These are phyloP conservation scores for Hypomontagnella monticulosa DNA, from an alignment of 495 filamentous ascomycete genomes.

Conservation along the genomic window DNA sequence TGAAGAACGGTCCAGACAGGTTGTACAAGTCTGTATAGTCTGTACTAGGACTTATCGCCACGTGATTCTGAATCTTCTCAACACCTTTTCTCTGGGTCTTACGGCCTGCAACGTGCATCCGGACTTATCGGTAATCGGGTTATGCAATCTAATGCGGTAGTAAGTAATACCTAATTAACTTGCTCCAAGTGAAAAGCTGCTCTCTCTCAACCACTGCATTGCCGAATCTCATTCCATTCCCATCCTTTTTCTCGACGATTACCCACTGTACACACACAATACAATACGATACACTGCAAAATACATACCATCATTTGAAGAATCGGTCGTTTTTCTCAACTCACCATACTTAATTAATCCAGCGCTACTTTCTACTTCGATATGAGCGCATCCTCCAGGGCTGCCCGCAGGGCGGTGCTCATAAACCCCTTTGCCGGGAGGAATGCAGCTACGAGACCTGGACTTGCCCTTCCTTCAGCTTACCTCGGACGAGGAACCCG, in stretches of 20 bases:
- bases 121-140: slow-evolving; percentile 38
- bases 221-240: too few species aligned
- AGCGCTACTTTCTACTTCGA: slow-evolving; percentile 20
- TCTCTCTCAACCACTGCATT: too few species aligned
- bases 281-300: neutral
- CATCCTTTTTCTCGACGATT: too few species aligned
- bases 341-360: slow-evolving; percentile 2
- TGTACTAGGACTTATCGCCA: slow-evolving; percentile 26
- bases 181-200: neutral
- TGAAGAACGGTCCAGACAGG: slow-evolving; percentile 8
- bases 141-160: slow-evolving; percentile 5
- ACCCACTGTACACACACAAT: neutral
- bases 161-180: slow-evolving; percentile 23
- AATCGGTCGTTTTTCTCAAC: neutral
- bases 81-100: too few species aligned
- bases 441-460: slow-evolving; percentile 43
- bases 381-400: slow-evolving; percentile 70
- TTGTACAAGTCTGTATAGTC: neutral
- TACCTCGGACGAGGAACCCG: slow-evolving; percentile 41
- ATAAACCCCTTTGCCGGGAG: slow-evolving; percentile 60
- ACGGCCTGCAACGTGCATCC: slow-evolving; percentile 9
- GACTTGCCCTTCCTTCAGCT: slow-evolving; percentile 40
- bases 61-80: slow-evolving; percentile 30
- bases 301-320: too few species aligned
- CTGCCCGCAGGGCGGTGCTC: slow-evolving; percentile 66